Percentiles rank a stretch among this genome's conserved stretches.
Conservation (phyloP, 352 stramenopile genomes). For the Pythium plurisporium region DNA sequence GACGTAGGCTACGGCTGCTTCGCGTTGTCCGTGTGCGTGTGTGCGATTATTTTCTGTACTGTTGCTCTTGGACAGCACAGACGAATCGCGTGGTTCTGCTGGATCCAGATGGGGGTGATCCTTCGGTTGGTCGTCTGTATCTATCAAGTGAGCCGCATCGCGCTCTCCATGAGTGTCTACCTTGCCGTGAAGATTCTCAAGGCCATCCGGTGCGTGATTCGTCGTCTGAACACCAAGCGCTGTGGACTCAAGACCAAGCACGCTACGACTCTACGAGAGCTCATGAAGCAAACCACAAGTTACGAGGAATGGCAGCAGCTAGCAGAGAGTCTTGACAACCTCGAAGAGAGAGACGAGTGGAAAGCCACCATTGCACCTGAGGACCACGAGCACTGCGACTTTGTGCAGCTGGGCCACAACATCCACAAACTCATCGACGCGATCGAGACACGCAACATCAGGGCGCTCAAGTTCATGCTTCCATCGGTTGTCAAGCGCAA, state of each 20-base stretch:
- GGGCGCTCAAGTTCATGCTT: constrained; percentile 56
- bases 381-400: constrained; percentile 60
- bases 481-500: constrained; percentile 59
- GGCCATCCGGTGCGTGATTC: neutral
- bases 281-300: constrained; percentile 56
- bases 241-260: constrained; percentile 47
- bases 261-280: constrained; percentile 39
- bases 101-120: constrained; percentile 48
- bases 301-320: constrained; percentile 61
- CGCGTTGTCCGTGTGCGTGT: constrained; percentile 16
- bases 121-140: constrained; percentile 61
- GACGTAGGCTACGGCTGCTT: constrained; percentile 23
- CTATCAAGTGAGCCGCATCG: constrained; percentile 60
- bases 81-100: constrained; percentile 54
- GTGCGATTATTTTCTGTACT: too few relatives aligned
- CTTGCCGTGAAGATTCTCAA: constrained; percentile 50
- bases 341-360: constrained; percentile 63
- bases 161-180: constrained; percentile 46
- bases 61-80: too few relatives aligned
- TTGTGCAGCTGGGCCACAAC: constrained; percentile 42
- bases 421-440: constrained; percentile 31
- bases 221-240: constrained; percentile 6
- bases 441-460: constrained; percentile 31
- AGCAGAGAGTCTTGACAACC: constrained; percentile 49
- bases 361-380: constrained; percentile 37